Evolutionary conservation across 495 filamentous ascomycete species (phyloP).

Genomic region (Zalerion maritima): DNA sequence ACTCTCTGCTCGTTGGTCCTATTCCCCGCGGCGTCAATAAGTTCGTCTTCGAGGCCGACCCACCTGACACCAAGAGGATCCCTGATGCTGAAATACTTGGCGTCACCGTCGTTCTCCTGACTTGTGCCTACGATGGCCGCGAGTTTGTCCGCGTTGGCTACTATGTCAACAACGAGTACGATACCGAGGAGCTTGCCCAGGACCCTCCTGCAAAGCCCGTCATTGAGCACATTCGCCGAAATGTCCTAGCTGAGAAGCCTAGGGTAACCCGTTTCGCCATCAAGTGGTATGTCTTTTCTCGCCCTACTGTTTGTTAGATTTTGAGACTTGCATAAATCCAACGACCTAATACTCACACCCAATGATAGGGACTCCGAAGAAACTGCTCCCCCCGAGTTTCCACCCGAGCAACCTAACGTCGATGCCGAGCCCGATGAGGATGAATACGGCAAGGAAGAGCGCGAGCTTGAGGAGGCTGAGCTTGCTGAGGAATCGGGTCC

Average conservation of each 20-base stretch:
- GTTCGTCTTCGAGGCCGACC: conserved; percentile 92
- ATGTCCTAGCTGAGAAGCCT: conserved; percentile 92
- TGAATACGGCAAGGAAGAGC: conserved; percentile 78
- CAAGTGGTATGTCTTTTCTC: conserved; percentile 59
- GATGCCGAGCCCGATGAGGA: conserved; percentile 76
- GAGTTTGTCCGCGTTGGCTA: conserved; percentile 98
- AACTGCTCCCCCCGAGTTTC: conserved; percentile 88
- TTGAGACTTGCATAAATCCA: neutral
- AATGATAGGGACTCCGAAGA: conserved; percentile 77
- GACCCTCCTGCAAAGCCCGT: conserved; percentile 85
- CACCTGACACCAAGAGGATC: conserved; percentile 77
- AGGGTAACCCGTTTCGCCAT: conserved; percentile 96
- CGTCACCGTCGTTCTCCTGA: conserved; percentile 92
- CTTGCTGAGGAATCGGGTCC: conserved; percentile 24
- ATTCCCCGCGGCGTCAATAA: conserved; percentile 97
- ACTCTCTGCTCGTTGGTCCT: conserved; percentile 88
- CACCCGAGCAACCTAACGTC: conserved; percentile 92
- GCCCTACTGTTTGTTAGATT: neutral
- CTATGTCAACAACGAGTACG: conserved; percentile 98
- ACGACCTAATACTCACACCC: conserved; percentile 8
- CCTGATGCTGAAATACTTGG: conserved; percentile 89
- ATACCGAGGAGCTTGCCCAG: conserved; percentile 70
- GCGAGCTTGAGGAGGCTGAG: conserved; percentile 47
- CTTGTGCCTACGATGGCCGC: conserved; percentile 87
- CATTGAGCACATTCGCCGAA: conserved; percentile 79